phyloP scores from a whole-genome alignment of 306 rosid genomes.

The Vicia faba region DNA sequence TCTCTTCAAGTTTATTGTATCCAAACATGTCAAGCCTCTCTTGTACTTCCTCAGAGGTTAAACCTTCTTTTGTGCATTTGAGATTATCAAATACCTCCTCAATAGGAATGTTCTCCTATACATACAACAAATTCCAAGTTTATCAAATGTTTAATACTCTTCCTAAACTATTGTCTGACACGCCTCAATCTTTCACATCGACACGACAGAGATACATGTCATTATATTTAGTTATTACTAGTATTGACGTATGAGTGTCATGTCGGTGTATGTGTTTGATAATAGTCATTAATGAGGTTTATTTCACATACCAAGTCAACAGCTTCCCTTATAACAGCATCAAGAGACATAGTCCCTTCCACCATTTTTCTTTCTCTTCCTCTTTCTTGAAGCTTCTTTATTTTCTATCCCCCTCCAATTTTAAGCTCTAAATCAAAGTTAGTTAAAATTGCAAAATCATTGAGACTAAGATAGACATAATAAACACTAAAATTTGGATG shows the following conservation, averaged over 20 bases:
- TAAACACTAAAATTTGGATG: neutral
- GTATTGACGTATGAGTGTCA: too few relatives aligned
- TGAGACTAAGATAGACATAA: too few relatives aligned
- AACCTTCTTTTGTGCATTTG: conserved; percentile 60
- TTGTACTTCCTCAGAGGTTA: conserved; percentile 56
- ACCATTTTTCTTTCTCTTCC: conserved; percentile 43
- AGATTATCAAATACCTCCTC: conserved; percentile 72
- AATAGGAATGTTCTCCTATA: conserved; percentile 65
- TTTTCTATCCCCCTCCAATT: conserved; percentile 1
- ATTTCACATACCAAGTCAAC: conserved; percentile 65
- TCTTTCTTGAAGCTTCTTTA: conserved; percentile 24
- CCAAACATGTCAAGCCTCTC: conserved; percentile 65
- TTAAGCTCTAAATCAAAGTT: conserved; percentile 15
- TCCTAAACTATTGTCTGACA: too few relatives aligned
- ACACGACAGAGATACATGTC: too few relatives aligned
- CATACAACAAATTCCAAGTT: conserved; percentile 41
- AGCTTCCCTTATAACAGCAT: conserved; percentile 61
- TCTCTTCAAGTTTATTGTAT: conserved; percentile 74
- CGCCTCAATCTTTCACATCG: too few relatives aligned
- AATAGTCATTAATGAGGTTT: too few relatives aligned
- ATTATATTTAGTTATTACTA: too few relatives aligned
- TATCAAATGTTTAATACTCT: neutral
- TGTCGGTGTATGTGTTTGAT: too few relatives aligned
- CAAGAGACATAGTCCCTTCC: conserved; percentile 49
- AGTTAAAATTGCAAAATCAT: too few relatives aligned